These are phyloP conservation scores for Agrocybe chaxingu DNA, from an alignment of 768 basidiomycete species.

Conservation along the genomic window DNA sequence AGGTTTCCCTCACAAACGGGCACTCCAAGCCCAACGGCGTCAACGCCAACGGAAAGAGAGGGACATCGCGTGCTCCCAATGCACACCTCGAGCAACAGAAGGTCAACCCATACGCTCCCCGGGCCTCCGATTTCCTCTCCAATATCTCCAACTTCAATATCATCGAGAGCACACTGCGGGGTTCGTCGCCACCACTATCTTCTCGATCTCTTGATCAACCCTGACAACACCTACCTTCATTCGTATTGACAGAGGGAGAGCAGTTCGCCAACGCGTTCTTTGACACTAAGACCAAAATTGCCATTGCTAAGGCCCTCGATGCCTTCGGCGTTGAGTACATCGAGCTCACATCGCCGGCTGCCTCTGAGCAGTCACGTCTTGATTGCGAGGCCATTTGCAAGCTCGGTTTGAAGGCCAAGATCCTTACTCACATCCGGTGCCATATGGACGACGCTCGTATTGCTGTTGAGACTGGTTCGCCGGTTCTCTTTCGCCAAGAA, in stretches of 20 bases:
- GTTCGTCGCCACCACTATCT: constrained; percentile 38
- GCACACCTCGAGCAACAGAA: constrained; percentile 35
- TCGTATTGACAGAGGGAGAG: constrained; percentile 73
- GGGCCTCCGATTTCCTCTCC: constrained; percentile 90
- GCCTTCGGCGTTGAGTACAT: constrained; percentile 99
- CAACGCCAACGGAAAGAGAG: constrained; percentile 42
- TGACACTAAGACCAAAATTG: constrained; percentile 99
- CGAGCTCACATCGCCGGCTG: constrained; percentile 96
- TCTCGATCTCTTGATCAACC: constrained; percentile 1
- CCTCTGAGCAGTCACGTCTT: constrained; percentile 88
- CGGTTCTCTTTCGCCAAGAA: neutral
- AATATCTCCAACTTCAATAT: constrained; percentile 94
- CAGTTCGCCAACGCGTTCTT: constrained; percentile 99
- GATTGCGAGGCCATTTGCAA: constrained; percentile 99
- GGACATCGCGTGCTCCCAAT: constrained; percentile 32
- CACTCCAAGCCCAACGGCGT: constrained; percentile 22
- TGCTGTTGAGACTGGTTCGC: constrained; percentile 92
- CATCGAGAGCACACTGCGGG: constrained; percentile 95
- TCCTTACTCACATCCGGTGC: constrained; percentile 98
- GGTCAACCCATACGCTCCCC: constrained; percentile 81
- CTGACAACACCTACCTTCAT: constrained; percentile 11
- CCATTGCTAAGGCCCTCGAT: constrained; percentile 96
- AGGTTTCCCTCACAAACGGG: constrained; percentile 54
- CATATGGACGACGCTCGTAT: constrained; percentile 99
- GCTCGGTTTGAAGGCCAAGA: constrained; percentile 94